Evolutionary conservation across 208 protist species (phyloP).

Genomic region (Crithidia thermophila): DNA sequence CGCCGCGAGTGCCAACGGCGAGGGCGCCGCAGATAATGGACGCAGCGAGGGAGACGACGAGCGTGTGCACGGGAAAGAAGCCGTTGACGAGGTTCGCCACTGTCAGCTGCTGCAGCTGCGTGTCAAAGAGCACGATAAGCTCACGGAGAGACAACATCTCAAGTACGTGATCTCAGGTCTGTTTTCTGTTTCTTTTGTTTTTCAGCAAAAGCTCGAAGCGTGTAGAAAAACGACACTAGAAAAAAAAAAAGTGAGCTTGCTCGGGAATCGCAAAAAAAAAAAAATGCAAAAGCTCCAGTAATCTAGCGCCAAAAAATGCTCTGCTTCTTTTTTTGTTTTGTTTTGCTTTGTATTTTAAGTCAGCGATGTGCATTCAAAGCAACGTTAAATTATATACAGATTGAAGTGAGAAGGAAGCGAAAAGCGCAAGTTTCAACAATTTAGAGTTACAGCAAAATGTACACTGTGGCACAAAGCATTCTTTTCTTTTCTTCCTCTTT

Average conservation of each 20-base stretch:
- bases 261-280: background rate
- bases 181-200: no score
- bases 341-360: no score
- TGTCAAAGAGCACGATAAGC: conserved; percentile 28
- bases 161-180: no score
- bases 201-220: background rate
- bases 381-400: no score
- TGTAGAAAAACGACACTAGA: background rate
- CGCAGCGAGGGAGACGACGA: conserved; percentile 5
- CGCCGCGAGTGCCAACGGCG: conserved; percentile 6
- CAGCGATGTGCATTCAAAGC: no score
- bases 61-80: conserved; percentile 39
- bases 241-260: background rate
- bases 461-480: no score
- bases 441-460: no score
- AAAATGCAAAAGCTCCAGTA: no score
- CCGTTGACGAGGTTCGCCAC: conserved; percentile 27
- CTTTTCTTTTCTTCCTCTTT: no score
- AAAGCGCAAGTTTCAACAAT: no score
- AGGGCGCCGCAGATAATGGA: conserved; percentile 32
- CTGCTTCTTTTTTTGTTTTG: background rate
- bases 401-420: no score
- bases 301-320: background rate
- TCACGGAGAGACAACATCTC: conserved; percentile 13
- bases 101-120: conserved; percentile 40